Evolutionary conservation across 108 stramenopile genomes (phyloP), one percentile per base, ranked within the genome.

Genomic region (Heterococcus sp.): DNA sequence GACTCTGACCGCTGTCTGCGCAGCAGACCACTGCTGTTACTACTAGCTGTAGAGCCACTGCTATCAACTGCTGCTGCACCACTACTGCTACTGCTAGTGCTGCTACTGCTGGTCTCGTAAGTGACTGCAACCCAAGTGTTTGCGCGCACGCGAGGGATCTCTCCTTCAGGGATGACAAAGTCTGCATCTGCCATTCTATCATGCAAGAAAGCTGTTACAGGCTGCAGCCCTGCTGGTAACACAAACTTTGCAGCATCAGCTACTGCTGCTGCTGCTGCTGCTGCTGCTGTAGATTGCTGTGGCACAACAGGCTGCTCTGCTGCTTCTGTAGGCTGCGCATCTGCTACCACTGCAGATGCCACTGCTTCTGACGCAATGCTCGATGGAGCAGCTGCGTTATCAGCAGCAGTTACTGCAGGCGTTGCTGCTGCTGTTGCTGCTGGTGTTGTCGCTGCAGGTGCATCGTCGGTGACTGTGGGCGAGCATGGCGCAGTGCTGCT

Each of bases 1-100:
- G 46, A 58, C 14, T 21, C 21, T 8, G 46, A 8, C 21, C 46
- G 8, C 14, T 21, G 46, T 21, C 46, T 8, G 14, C 46, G 46
- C 46, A 58, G 14, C 71, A 31, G 36, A 37, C 70, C 69, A 27
- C 32, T 35, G 37, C 1, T 69, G 37, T 33, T 38, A n/a, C 32
- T 37, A 26, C 67, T 39, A 77, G 63, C 58, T 65, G 36, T 37
- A 31, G 38, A 72, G 30, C 31, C 32, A 32, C 75, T 37, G 65
- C 33, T 75, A 35, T 2, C 75, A 3, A 21, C 76, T 2, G 69
- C 66, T 32, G 26, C 66, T 31, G n/a, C 76, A 1, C 28, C 39
- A 0, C 5, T 68, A 33, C 29, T 33, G 2, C 75, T 63, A 35
- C 38, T 40, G 14, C 66, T 64, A 29, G 14, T 35, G 65, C 66